Conservation (phyloP, 2,329 filamentous ascomycete genomes). For the Beauveria australis region DNA sequence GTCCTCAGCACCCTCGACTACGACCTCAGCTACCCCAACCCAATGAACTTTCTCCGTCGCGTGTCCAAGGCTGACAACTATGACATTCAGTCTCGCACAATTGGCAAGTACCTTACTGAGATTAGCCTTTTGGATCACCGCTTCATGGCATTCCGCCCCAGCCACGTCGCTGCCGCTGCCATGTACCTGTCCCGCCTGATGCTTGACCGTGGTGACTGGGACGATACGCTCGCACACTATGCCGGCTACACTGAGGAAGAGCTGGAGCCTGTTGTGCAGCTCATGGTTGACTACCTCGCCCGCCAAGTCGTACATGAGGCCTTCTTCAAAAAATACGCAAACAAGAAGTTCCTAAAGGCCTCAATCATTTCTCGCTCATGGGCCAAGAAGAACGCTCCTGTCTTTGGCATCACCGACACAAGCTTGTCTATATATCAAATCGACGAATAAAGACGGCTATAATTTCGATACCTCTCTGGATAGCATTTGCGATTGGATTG, state of each 20-base stretch:
- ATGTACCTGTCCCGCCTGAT: slow-evolving; percentile 94
- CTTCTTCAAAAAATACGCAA: slow-evolving; percentile 99
- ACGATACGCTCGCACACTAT: slow-evolving; percentile 80
- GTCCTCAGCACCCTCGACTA: slow-evolving; percentile 88
- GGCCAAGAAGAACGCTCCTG: slow-evolving; percentile 70
- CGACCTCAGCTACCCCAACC: slow-evolving; percentile 96
- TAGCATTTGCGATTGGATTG: slow-evolving; percentile 22
- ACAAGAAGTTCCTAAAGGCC: slow-evolving; percentile 98
- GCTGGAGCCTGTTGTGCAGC: slow-evolving; percentile 80
- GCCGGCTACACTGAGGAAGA: slow-evolving; percentile 89
- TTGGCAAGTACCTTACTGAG: slow-evolving; percentile 96
- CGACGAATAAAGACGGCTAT: slow-evolving; percentile 13
- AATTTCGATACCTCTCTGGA: slow-evolving; percentile 11
- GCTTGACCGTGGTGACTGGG: slow-evolving; percentile 85
- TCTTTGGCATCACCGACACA: slow-evolving; percentile 46
- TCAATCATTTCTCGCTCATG: slow-evolving; percentile 87
- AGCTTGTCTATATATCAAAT: slow-evolving; percentile 43
- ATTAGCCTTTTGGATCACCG: slow-evolving; percentile 92
- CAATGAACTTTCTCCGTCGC: slow-evolving; percentile 98
- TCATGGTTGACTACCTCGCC: slow-evolving; percentile 96
- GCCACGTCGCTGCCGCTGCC: slow-evolving; percentile 80
- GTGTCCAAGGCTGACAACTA: slow-evolving; percentile 99
- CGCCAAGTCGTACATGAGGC: slow-evolving; percentile 88
- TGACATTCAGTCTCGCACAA: slow-evolving; percentile 92
- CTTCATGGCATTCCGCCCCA: slow-evolving; percentile 83